phyloP scores from a whole-genome alignment of 1,284 basidiomycete species.

The Pseudozyma pruni region DNA sequence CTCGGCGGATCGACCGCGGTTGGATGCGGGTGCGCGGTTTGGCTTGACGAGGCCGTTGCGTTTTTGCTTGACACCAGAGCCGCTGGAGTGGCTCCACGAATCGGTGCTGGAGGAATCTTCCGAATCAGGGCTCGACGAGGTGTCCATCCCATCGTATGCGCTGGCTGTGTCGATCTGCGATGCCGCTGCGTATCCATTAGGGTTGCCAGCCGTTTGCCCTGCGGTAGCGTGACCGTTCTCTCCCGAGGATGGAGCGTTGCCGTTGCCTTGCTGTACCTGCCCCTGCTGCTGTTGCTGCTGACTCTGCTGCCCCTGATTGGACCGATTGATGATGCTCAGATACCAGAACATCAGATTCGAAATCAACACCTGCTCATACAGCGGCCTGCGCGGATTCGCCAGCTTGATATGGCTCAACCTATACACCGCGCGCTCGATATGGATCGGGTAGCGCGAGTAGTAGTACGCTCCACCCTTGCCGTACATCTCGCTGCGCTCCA shows the following conservation, averaged over 20 bases:
- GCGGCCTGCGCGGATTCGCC: slow-evolving; percentile 91
- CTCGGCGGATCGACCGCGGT: slow-evolving; percentile 76
- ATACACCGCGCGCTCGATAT: slow-evolving; percentile 97
- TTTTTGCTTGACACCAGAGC: slow-evolving; percentile 28
- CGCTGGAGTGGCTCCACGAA: slow-evolving; percentile 26
- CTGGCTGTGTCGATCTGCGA: slow-evolving; percentile 27
- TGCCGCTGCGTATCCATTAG: slow-evolving; percentile 9
- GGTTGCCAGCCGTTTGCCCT: slow-evolving; percentile 1
- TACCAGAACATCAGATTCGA: slow-evolving; percentile 99
- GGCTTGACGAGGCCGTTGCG: slow-evolving; percentile 51
- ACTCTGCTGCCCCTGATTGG: slow-evolving; percentile 68
- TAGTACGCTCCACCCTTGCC: slow-evolving; percentile 60
- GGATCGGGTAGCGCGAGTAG: slow-evolving; percentile 90
- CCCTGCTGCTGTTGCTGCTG: slow-evolving; percentile 60
- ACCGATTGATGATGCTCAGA: slow-evolving; percentile 91
- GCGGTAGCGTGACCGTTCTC: slow-evolving; percentile 7
- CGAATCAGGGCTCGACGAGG: slow-evolving; percentile 19
- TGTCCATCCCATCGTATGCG: slow-evolving; percentile 39
- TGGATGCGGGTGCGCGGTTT: slow-evolving; percentile 54
- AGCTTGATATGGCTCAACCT: slow-evolving; percentile 97
- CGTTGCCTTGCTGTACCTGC: slow-evolving; percentile 24
- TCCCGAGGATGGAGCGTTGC: slow-evolving; percentile 3
- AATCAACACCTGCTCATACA: slow-evolving; percentile 98
- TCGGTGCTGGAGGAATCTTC: slow-evolving; percentile 18
- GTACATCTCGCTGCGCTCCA: slow-evolving; percentile 42